phyloP scores from a whole-genome alignment of 257 asterid species.

The Solanum arcanum region DNA sequence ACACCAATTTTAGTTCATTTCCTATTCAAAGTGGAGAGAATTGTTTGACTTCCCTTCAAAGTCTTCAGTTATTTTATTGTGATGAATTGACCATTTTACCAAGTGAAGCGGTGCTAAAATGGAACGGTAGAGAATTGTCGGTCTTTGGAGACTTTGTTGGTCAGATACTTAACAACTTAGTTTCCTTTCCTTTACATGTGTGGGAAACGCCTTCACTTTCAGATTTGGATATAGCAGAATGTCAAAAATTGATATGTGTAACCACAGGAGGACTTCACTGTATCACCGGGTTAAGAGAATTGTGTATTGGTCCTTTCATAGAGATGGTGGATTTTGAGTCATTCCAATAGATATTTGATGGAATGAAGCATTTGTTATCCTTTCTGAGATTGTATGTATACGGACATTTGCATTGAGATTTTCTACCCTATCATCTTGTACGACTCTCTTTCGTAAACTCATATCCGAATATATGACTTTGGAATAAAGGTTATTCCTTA shows the following conservation, averaged over 20 bases:
- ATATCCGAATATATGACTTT: fast-evolving
- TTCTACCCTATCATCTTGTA: constrained; percentile 5
- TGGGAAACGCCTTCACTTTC: neutral
- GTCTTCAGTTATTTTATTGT: neutral
- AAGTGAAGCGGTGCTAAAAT: neutral
- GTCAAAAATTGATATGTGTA: neutral
- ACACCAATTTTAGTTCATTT: neutral
- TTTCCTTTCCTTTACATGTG: neutral
- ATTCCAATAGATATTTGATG: neutral
- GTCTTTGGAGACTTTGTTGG: neutral
- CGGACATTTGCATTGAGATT: neutral
- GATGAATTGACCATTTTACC: neutral
- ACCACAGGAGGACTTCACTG: neutral
- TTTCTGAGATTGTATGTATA: fast-evolving
- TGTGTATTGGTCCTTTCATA: neutral
- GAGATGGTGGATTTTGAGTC: neutral
- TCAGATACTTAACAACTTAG: neutral
- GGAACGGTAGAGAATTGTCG: neutral
- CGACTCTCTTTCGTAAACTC: neutral
- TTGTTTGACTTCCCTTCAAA: neutral
- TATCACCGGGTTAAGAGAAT: neutral
- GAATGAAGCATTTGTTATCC: neutral
- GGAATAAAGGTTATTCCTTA: constrained; percentile 9
- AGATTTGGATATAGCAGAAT: fast-evolving
- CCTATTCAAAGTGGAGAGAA: neutral